Percentiles rank a stretch among this genome's conserved stretches.
phyloP scores from a whole-genome alignment of 805 yeast species.

The Hanseniaspora guilliermondii region DNA sequence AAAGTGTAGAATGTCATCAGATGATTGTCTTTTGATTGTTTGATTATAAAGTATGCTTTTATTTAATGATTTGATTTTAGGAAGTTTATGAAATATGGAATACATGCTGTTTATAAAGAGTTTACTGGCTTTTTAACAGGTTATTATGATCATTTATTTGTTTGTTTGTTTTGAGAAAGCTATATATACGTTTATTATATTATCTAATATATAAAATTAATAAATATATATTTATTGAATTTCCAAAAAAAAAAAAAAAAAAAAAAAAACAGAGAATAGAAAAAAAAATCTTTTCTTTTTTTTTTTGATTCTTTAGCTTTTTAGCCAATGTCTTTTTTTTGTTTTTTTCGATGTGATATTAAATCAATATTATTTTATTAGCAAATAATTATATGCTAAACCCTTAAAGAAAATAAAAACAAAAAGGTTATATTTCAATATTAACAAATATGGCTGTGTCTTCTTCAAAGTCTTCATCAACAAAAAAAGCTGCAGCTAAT shows the following conservation, averaged over 20 bases:
- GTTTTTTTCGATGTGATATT: not conserved
- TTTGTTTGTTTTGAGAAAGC: no score
- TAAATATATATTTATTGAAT: no score
- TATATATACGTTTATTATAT: no score
- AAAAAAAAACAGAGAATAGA: no score
- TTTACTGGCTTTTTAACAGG: no score
- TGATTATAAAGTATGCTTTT: not conserved
- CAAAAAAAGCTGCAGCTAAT: not conserved
- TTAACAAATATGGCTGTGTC: slow-evolving; percentile 9
- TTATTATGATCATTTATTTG: no score
- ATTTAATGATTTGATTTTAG: not conserved
- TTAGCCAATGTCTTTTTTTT: not conserved
- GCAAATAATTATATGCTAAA: no score
- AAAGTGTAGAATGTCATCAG: not conserved
- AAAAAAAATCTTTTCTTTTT: no score
- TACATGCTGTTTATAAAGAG: not conserved
- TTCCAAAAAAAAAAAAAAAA: no score
- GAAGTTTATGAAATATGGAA: not conserved
- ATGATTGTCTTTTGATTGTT: not conserved
- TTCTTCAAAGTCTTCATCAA: slow-evolving; percentile 4
- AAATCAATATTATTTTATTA: no score
- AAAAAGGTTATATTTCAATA: not conserved
- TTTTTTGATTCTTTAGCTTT: no score
- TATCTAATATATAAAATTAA: no score
- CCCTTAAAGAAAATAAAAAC: not conserved